Percentiles rank a stretch among this genome's conserved stretches.
Conservation (phyloP, 768 basidiomycete species). For the Psilocybe sp. region DNA sequence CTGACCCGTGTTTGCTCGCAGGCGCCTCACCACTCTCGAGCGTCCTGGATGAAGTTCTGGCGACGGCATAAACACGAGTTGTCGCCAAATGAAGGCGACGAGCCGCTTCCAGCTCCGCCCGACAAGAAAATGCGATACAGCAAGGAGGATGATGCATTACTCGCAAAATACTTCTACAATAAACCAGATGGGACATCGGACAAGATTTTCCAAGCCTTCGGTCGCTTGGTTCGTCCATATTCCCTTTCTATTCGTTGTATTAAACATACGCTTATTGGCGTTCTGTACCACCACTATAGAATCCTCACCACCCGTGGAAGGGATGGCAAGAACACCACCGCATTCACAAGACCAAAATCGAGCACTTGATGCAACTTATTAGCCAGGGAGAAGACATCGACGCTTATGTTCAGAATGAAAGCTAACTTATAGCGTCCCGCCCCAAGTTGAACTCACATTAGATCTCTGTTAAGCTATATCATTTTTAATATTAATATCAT, state of each 20-base stretch:
- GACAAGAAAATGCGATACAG: conserved; percentile 91
- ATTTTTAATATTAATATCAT: too few species aligned
- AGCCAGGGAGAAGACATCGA: conserved; percentile 52
- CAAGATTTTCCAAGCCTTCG: conserved; percentile 82
- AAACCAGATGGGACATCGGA: conserved; percentile 82
- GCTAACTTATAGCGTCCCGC: neutral
- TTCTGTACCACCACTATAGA: conserved; percentile 35
- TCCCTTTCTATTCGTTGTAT: conserved; percentile 1
- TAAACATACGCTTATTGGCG: conserved; percentile 3
- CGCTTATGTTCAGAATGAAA: conserved; percentile 17
- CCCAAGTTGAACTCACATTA: too few species aligned
- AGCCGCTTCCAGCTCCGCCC: conserved; percentile 70
- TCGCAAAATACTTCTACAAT: conserved; percentile 70
- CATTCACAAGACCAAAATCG: conserved; percentile 84
- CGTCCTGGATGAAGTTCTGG: conserved; percentile 95
- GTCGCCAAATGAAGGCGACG: conserved; percentile 60
- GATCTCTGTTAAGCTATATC: too few species aligned
- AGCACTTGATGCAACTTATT: conserved; percentile 69
- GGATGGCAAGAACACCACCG: conserved; percentile 93
- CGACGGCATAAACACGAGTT: conserved; percentile 85
- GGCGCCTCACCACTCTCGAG: conserved; percentile 89
- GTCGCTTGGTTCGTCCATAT: conserved; percentile 49
- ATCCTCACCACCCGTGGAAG: conserved; percentile 91
- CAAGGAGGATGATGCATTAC: conserved; percentile 71
- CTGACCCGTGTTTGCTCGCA: conserved; percentile 21